Evolutionary conservation across 2,329 filamentous ascomycete genomes (phyloP).

Genomic region (Apiospora hydei): DNA sequence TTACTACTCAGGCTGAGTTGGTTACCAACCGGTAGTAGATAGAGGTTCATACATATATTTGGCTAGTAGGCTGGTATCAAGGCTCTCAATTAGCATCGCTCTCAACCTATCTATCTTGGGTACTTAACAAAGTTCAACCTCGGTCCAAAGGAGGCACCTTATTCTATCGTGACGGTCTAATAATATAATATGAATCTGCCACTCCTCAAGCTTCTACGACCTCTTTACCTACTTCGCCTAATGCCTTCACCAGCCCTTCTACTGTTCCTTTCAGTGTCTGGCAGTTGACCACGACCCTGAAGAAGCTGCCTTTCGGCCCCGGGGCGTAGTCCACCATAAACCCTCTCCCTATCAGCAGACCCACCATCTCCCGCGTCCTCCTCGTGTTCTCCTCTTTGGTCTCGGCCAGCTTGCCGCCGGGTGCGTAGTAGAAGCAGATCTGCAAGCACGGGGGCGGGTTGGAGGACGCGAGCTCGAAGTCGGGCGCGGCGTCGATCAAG

Average conservation of each 20-base stretch:
- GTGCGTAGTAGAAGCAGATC: slow-evolving; percentile 90
- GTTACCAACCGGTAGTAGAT: neutral
- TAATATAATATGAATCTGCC: neutral
- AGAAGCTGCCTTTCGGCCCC: slow-evolving; percentile 61
- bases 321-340: slow-evolving; percentile 71
- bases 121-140: neutral
- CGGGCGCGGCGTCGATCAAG: slow-evolving; percentile 59
- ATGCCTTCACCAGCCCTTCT: slow-evolving; percentile 41
- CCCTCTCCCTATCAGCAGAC: slow-evolving; percentile 55
- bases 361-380: slow-evolving; percentile 57
- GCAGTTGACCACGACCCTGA: slow-evolving; percentile 66
- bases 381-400: slow-evolving; percentile 55
- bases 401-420: slow-evolving; percentile 56
- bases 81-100: too few species aligned
- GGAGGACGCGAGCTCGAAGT: slow-evolving; percentile 76
- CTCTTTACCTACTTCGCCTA: slow-evolving; percentile 38
- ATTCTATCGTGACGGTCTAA: neutral
- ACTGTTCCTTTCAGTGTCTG: slow-evolving; percentile 61
- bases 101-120: too few species aligned
- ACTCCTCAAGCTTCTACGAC: slow-evolving; percentile 24
- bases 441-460: slow-evolving; percentile 88
- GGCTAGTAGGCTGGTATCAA: too few species aligned
- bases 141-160: neutral
- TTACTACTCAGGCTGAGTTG: neutral
- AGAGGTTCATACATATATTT: neutral